Percentiles rank a stretch among this genome's conserved stretches.
Evolutionary conservation across 805 yeast species (phyloP).

Genomic region (Debaryomyces castellii): DNA sequence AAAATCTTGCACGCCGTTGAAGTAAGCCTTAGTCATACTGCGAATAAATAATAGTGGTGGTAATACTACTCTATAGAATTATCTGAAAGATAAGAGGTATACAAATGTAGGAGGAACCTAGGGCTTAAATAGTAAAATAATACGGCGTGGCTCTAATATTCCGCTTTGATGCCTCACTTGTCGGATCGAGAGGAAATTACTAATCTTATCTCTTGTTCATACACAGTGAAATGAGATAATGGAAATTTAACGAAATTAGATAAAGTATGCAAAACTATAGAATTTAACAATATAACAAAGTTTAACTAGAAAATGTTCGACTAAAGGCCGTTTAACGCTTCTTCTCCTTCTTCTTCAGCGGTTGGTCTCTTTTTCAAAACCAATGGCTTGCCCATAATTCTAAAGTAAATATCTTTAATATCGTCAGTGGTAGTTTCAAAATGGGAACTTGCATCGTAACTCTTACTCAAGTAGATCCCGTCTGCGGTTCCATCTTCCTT

Average conservation of each 20-base stretch:
- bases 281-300: neutral
- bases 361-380: conserved; percentile 76
- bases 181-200: no score
- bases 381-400: conserved; percentile 90
- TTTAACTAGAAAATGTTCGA: neutral
- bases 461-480: conserved; percentile 78
- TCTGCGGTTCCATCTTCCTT: conserved; percentile 76
- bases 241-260: neutral
- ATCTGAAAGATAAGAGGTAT: no score
- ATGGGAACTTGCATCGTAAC: conserved; percentile 93
- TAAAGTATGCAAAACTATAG: neutral
- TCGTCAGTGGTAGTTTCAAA: conserved; percentile 96
- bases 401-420: conserved; percentile 87
- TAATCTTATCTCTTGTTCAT: neutral
- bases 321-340: conserved; percentile 30
- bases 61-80: no score
- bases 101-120: neutral
- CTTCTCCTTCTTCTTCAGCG: conserved; percentile 67
- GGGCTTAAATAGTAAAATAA: no score
- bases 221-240: neutral
- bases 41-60: neutral
- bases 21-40: neutral
- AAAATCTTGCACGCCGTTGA: conserved; percentile 12
- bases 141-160: no score
- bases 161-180: no score